Evolutionary conservation across 768 basidiomycete species (phyloP).

Genomic region (Auricularia cornea): DNA sequence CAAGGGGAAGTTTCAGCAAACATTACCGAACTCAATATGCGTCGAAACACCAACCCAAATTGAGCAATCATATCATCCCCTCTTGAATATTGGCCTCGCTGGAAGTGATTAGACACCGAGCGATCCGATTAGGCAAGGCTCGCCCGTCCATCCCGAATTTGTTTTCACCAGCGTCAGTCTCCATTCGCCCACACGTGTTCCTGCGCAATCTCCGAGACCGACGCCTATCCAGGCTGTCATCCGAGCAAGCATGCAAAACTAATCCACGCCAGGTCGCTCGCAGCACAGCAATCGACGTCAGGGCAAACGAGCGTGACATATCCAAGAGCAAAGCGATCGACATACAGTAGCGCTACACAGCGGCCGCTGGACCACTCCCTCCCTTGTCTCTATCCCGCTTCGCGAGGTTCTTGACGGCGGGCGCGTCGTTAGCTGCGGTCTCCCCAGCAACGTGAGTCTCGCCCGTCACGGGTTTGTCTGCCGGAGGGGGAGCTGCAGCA

Average conservation of each 20-base stretch:
- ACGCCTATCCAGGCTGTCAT: neutral
- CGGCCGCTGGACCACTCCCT: neutral
- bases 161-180: neutral
- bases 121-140: neutral
- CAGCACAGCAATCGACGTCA: neutral
- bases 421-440: slow-evolving; percentile 6
- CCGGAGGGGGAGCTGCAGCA: slow-evolving; percentile 6
- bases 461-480: slow-evolving; percentile 6
- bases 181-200: too few species aligned
- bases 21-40: neutral
- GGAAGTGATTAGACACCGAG: neutral
- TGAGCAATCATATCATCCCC: neutral
- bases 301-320: neutral
- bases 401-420: slow-evolving; percentile 1
- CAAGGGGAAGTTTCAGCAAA: neutral
- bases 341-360: neutral
- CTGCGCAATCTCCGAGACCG: too few species aligned
- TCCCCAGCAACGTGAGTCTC: slow-evolving; percentile 5
- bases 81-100: neutral
- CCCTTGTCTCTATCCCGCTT: slow-evolving; percentile 3
- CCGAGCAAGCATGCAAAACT: neutral
- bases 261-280: neutral
- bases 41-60: neutral
- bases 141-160: neutral
- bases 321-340: neutral